A percentile compares a stretch with the other conserved stretches of the same genome.
Conservation (phyloP, 2,329 filamentous ascomycete species). For the Thielaviopsis euricoi region DNA sequence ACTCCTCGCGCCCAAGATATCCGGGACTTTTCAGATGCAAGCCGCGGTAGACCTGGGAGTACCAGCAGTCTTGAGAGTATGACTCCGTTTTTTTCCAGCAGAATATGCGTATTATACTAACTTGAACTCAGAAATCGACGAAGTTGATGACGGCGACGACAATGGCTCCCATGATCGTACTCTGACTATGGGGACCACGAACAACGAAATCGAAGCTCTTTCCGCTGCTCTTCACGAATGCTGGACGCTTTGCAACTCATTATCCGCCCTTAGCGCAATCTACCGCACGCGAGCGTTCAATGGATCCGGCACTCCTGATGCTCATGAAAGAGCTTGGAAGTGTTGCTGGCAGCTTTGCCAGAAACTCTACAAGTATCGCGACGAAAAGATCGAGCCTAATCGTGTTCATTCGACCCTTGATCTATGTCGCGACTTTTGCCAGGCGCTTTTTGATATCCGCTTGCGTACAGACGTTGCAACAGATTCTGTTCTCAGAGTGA, state of each 20-base stretch:
- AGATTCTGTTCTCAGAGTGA: constrained; percentile 79
- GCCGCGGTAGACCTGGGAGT: constrained; percentile 45
- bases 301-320: constrained; percentile 54
- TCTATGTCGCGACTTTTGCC: constrained; percentile 81
- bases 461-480: constrained; percentile 59
- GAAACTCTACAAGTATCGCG: constrained; percentile 65
- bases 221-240: constrained; percentile 68
- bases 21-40: constrained; percentile 50
- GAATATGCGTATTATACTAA: constrained; percentile 16
- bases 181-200: constrained; percentile 25
- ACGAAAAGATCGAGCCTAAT: constrained; percentile 49
- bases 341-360: constrained; percentile 89
- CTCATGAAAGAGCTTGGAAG: constrained; percentile 81
- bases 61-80: constrained; percentile 64
- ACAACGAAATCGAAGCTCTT: constrained; percentile 45
- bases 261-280: constrained; percentile 69
- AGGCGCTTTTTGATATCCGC: constrained; percentile 75
- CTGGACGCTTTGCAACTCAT: constrained; percentile 85
- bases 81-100: background rate
- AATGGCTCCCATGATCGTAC: constrained; percentile 21
- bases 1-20: constrained; percentile 75
- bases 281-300: constrained; percentile 68
- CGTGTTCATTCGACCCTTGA: constrained; percentile 60
- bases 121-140: constrained; percentile 18
- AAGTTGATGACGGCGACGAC: constrained; percentile 38